Base-by-base conservation (phyloP, 805 yeast species). In the Kodamaea laetipori region DNA sequence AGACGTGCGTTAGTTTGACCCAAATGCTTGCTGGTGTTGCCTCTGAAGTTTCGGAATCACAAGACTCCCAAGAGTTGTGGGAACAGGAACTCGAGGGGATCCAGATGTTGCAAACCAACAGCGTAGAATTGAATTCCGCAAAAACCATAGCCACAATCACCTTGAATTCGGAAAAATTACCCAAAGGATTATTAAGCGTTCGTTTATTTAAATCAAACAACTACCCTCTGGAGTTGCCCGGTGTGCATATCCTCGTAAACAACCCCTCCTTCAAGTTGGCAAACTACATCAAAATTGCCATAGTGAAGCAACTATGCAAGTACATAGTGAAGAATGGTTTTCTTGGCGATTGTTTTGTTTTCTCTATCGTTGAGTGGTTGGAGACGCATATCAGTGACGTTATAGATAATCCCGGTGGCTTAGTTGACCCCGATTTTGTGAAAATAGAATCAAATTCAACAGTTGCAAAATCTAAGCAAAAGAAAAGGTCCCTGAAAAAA, bases 301-400 rank as follows among this genome's bases (percentile, higher is more conserved):
- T 81, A 6, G 48, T 81, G 2, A 62, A 73, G 13, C 74, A 73
- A 26, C 58, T 82, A 21, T 53, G 76, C n/a, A 57, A 64, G 8
- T 70, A 74, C 49, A 52, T 83, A 2, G 52, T 64, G 3, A 67
- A 70, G 2, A 63, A 67, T 25, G 67, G 69, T 8, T 53, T 81
- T 4, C 23, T 84, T 3, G 97, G 97, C 1, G 87, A 81, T 53
- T 80, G 86, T 54, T 77, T 83, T 65, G 61, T 90, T 1, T 85
- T 71, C 57, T 67, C 81, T 4, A 69, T 88, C n/a, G 68, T 80
- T 39, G 95, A 89, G 49, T 90, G 95, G 90, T 54, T 90, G 12
- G 83, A 84, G 50, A 82, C 77, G 11, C 78, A 86, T 52, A 64
- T 84, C 34, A 63, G 69, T 4, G 60, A 62, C 2, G 71, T 90